Base-by-base conservation (phyloP, 2,329 filamentous ascomycete species). In the Curvularia hawaiiensis region DNA sequence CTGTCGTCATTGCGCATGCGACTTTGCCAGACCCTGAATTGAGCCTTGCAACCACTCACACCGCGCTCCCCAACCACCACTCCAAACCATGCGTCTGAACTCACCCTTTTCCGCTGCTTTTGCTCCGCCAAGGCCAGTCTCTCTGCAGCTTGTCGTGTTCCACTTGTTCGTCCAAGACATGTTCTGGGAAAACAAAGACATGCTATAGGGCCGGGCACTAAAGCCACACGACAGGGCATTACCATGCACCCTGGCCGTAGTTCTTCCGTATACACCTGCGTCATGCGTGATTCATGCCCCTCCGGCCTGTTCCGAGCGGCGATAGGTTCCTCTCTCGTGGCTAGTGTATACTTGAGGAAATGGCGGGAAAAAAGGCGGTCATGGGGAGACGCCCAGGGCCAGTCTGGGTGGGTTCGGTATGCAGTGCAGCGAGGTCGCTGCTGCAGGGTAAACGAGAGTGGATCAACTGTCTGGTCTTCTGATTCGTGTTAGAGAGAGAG, bases 1-100 rank as follows among this genome's bases (percentile, higher is more conserved):
- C 47, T 49, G 50, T 67, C 70, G 69, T 74, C 71, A 73, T 66
- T 54, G 56, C 67, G 71, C 70, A 71, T 65, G 60, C 48, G 31
- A 58, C 10, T 38, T 43, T 44, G 50, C 51, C 50, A 60, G 58
- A 63, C 63, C 65, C 64, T 67, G 61, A 57, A 53, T 60, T 38
- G 33, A n/a, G 40, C 20, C 49, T 46, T 50, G 46, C 46, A 53
- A 46, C 46, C 35, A 31, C 51, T 30, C 48, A 22, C 40, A 26
- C 14, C 5, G n/a, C 18, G 11, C 30, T 12, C 10, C 30, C 30
- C 30, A 40, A 57, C 45, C 49, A n/a, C 53, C 53, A 41, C 16
- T 5, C 35, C 9, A 8, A 35, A 4, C 33, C 14, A 35, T 35
- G 33, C 30, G 10, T 31, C 12, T 11, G 11, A 16, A 35, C 14